phyloP scores from a whole-genome alignment of 768 basidiomycete species.

The Neoboletus brunneissimus region DNA sequence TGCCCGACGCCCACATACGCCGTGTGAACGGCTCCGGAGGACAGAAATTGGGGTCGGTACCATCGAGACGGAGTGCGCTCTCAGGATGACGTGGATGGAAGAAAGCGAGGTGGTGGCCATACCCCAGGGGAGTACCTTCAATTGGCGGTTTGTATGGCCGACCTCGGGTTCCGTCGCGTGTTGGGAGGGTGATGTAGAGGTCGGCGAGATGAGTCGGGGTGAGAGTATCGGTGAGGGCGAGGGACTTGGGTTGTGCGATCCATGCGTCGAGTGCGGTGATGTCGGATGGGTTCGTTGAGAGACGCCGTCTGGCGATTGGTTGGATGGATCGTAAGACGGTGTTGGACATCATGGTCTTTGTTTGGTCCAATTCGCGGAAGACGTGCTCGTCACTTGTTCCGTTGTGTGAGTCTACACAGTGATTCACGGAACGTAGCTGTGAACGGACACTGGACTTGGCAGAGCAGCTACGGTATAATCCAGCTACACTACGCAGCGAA shows the following conservation, averaged over 20 bases:
- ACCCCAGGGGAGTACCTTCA: constrained; percentile 43
- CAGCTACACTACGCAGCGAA: no score
- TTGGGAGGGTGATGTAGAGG: constrained; percentile 68
- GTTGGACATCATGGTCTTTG: background rate
- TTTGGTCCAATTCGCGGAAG: background rate
- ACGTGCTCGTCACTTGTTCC: no score
- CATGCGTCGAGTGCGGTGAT: constrained; percentile 46
- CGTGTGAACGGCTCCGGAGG: constrained; percentile 71
- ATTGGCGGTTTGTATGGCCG: constrained; percentile 42
- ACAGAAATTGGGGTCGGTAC: constrained; percentile 68
- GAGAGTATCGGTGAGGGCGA: constrained; percentile 48
- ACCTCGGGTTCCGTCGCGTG: constrained; percentile 56
- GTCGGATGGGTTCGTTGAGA: constrained; percentile 14
- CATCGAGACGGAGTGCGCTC: constrained; percentile 54
- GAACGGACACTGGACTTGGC: no score
- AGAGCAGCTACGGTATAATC: no score
- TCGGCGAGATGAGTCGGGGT: constrained; percentile 57
- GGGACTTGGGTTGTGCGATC: constrained; percentile 48
- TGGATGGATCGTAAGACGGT: background rate
- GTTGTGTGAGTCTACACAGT: no score
- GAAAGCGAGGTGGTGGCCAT: constrained; percentile 72
- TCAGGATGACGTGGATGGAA: constrained; percentile 69
- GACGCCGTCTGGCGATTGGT: background rate
- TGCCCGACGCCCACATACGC: constrained; percentile 82
- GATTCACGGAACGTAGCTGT: no score